Base-by-base conservation (phyloP, 1,284 basidiomycete genomes). In the Heliocybe sulcata region DNA sequence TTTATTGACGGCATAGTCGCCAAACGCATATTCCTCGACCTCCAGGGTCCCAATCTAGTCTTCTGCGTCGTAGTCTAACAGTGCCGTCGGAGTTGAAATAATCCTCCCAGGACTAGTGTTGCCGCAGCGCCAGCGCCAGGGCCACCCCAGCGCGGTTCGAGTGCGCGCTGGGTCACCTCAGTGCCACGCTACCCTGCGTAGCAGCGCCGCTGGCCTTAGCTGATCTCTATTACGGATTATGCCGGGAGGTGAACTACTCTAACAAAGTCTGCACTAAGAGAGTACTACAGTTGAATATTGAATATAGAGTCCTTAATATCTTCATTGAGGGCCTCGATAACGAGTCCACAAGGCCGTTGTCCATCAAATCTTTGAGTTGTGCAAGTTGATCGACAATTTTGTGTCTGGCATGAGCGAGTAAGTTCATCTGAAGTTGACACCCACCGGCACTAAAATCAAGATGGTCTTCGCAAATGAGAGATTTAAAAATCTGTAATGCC, bases 211-310 rank as follows among this genome's bases (percentile, higher is more conserved):
- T n/a, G n/a, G n/a, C n/a, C n/a, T n/a, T n/a, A n/a, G n/a, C n/a
- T n/a, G n/a, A n/a, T n/a, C n/a, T n/a, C n/a, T n/a, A n/a, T n/a
- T n/a, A n/a, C n/a, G n/a, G n/a, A n/a, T n/a, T n/a, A n/a, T n/a
- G n/a, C 23, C 50, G 1, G 47, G 45, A 19, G 3, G 25, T 1
- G 12, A 22, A 2, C 1, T 19, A 51, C n/a, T n/a, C n/a, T n/a
- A n/a, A n/a, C n/a, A n/a, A n/a, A n/a, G n/a, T n/a, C n/a, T n/a
- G n/a, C n/a, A n/a, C n/a, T n/a, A n/a, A 22, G 20, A 20, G 3
- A 47, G 25, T 42, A n/a, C n/a, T 66, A 29, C 57, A 78, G 33
- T 16, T 35, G 33, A 9, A 35, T 35, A 35, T 35, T 35, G 16
- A 35, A 35, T 16, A 9, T 16, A 16, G 9, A 9, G 16, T 35